phyloP scores from a whole-genome alignment of 2,329 filamentous ascomycete genomes.

The Apiospora saccharicola region DNA sequence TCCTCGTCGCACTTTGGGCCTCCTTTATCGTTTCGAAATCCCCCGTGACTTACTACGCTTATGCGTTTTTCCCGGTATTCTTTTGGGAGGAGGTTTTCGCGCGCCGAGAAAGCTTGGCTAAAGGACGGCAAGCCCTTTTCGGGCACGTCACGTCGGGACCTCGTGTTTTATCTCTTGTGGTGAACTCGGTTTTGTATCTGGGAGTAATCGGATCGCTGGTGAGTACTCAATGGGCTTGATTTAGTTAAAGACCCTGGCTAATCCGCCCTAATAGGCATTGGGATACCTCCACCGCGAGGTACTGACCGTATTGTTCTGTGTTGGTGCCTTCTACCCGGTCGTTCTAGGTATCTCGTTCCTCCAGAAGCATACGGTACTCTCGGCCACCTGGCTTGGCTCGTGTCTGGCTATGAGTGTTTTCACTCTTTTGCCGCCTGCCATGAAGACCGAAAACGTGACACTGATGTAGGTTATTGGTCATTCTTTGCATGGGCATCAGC shows the following conservation, averaged over 20 bases:
- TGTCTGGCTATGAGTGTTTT: constrained; percentile 89
- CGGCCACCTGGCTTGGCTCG: constrained; percentile 75
- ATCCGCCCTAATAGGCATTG: constrained; percentile 67
- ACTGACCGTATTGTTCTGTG: constrained; percentile 79
- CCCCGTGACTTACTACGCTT: constrained; percentile 85
- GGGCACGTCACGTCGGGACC: constrained; percentile 69
- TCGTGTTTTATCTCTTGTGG: constrained; percentile 62
- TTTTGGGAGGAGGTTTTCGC: constrained; percentile 98
- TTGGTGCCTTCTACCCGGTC: constrained; percentile 80
- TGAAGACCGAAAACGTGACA: constrained; percentile 79
- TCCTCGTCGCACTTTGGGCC: constrained; percentile 78
- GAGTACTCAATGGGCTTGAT: constrained; percentile 40
- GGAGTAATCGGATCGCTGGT: constrained; percentile 81
- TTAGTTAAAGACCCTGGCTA: not conserved
- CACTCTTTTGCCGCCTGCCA: constrained; percentile 79
- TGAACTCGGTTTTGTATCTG: constrained; percentile 74
- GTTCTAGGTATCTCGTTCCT: constrained; percentile 79
- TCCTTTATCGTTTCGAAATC: constrained; percentile 83
- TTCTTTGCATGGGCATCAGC: constrained; percentile 25
- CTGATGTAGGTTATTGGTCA: constrained; percentile 38
- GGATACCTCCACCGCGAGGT: constrained; percentile 93
- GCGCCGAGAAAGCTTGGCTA: constrained; percentile 71
- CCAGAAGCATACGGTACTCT: constrained; percentile 67
- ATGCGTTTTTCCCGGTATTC: constrained; percentile 88
- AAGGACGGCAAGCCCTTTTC: constrained; percentile 74